A percentile compares a stretch with the other conserved stretches of the same genome.
Conservation (phyloP, 352 stramenopile species). For the Phytopythium mirpurense region DNA sequence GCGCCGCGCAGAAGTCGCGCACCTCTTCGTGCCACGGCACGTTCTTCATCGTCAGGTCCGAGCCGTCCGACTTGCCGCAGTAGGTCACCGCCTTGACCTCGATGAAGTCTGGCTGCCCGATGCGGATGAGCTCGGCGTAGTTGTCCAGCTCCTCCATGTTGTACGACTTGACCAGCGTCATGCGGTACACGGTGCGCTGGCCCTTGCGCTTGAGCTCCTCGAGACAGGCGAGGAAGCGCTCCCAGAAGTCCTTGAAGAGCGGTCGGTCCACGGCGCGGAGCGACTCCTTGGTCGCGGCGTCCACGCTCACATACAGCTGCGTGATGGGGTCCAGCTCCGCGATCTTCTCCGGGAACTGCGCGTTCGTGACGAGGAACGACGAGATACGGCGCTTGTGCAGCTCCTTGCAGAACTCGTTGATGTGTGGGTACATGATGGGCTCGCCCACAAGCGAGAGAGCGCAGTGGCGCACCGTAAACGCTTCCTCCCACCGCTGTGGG, state of each 20-base stretch:
- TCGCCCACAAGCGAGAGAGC: constrained; percentile 97
- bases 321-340: constrained; percentile 94
- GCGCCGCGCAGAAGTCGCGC: constrained; percentile 84
- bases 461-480: constrained; percentile 95
- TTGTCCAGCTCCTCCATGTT: constrained; percentile 96
- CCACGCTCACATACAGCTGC: constrained; percentile 98
- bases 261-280: constrained; percentile 95
- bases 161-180: constrained; percentile 98
- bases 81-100: constrained; percentile 98
- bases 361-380: constrained; percentile 98
- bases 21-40: constrained; percentile 98
- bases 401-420: constrained; percentile 96
- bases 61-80: constrained; percentile 97
- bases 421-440: constrained; percentile 98
- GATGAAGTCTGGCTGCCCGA: constrained; percentile 90
- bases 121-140: constrained; percentile 93
- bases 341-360: constrained; percentile 98
- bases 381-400: constrained; percentile 94
- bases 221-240: constrained; percentile 92
- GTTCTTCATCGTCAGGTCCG: constrained; percentile 97
- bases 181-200: constrained; percentile 94
- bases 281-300: constrained; percentile 95
- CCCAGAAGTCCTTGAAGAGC: constrained; percentile 97
- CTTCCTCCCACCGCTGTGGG: constrained; percentile 92
- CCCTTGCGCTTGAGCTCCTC: constrained; percentile 91